Base-by-base conservation (phyloP, 192 early-diverging fungal species). In the Gamsiella multidivaricata region DNA sequence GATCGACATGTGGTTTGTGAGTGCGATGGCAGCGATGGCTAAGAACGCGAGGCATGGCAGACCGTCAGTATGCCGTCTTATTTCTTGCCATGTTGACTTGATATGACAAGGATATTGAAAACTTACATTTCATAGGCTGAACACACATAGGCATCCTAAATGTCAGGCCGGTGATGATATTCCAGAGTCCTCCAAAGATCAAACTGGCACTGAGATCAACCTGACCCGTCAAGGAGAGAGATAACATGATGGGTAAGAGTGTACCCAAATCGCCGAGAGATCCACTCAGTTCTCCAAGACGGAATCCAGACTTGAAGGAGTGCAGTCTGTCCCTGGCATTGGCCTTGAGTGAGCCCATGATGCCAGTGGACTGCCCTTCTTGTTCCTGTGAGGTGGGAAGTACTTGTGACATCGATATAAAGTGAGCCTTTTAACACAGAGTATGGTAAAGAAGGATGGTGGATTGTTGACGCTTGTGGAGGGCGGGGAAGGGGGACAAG, bases 81-180 rank as follows among this genome's bases (percentile, higher is more conserved):
- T n/a, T n/a, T n/a, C n/a, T n/a, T n/a, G n/a, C n/a, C n/a, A n/a
- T n/a, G n/a, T n/a, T n/a, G n/a, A n/a, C n/a, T n/a, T n/a, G n/a
- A n/a, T n/a, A n/a, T 18, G 95, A 94, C 23, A 96, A 69, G 28
- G 93, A 85, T 8, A 92, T 94, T 4, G 92, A 92, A 11, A 37
- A 49, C 84, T 70, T 84, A 89, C 88, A 88, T 82, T 94, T 96
- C 95, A 95, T 96, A 39, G 95, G 95, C 76, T 96, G 95, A 26
- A 96, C 95, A 72, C 93, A 93, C 83, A 96, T 93, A 25, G 94
- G 94, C 29, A 94, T 88, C 51, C 89, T 87, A 66, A 91, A 96
- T 39, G 88, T 70, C 10, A 93, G 62, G 20, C 94, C 95, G 0
- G 91, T 89, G 43, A 91, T 25, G 47, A 97, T 95, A 61, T 95